Base-by-base conservation (phyloP, 129 eudicot genomes). In the Artemisia annua region DNA sequence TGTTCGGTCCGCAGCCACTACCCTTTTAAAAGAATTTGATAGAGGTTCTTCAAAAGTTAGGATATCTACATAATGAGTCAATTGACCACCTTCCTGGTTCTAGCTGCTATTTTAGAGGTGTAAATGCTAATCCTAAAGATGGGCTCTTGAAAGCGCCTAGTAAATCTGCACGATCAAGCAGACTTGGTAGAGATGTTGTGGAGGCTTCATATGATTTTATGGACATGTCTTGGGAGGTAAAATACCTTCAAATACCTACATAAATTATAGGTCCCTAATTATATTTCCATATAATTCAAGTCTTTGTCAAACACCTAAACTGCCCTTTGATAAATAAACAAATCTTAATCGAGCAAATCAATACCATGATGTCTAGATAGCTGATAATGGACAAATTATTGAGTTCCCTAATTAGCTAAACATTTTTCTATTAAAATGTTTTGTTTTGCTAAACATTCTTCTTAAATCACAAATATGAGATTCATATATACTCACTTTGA, bases 141-240 rank as follows among this genome's bases (percentile, higher is more conserved):
- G 43, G 62, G 58, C 35, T 69, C 57, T 39, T 53, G 22, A 75
- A 60, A 67, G 63, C 59, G 11, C 52, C 77, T 54, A 73, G 80
- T 62, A 84, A 86, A 72, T 60, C 64, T 65, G 67, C 54, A 19
- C 74, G 63, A n/a, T 35, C 81, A 20, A 80, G 78, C 11, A 75
- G 70, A 67, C 54, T 71, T 28, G 83, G 74, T 67, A 44, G 82
- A 77, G 82, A 44, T 48, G 49, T 69, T 39, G 73, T 71, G 39
- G 75, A 69, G 63, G 71, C 84, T 50, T 72, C 83, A 19, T 76
- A 57, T 18, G 89, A 85, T 83, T 50, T 76, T 54, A 87, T 87
- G 97, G 91, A 87, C 52, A 60, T 85, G 19, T 77, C 89, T 75
- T 85, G 86, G 86, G n/a, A 85, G 95, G 94, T 85, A 80, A 65